phyloP scores from a whole-genome alignment of 2,329 filamentous ascomycete species.

The Xylariaceae sp. region DNA sequence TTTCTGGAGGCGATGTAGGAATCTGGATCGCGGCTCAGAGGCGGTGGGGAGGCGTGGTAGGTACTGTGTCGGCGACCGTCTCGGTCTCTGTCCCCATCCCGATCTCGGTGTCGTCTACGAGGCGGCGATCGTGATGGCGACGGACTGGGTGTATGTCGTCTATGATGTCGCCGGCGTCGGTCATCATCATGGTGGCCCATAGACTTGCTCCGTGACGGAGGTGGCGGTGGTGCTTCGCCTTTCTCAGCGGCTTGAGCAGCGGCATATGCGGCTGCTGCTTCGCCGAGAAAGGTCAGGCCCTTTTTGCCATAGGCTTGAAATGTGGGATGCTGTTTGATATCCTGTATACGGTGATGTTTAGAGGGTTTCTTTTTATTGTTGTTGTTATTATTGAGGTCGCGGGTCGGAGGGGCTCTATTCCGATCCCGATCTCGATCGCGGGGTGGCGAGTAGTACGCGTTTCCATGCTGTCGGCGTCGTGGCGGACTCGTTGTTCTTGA shows the following conservation, averaged over 20 bases:
- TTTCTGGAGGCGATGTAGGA: slow-evolving; percentile 10
- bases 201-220: slow-evolving; percentile 14
- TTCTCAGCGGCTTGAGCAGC: slow-evolving; percentile 22
- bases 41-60: slow-evolving; percentile 16
- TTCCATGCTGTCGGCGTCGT: slow-evolving; percentile 18
- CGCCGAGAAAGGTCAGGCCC: slow-evolving; percentile 25
- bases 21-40: slow-evolving; percentile 12
- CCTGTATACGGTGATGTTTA: slow-evolving; percentile 18
- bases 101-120: slow-evolving; percentile 14
- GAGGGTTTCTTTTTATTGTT: slow-evolving; percentile 8
- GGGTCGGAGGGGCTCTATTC: slow-evolving; percentile 14
- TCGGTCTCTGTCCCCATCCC: neutral
- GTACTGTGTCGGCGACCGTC: slow-evolving; percentile 3
- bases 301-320: slow-evolving; percentile 26
- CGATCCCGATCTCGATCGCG: slow-evolving; percentile 10
- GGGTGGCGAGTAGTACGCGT: slow-evolving; percentile 6
- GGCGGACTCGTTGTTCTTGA: slow-evolving; percentile 26
- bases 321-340: slow-evolving; percentile 22
- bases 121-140: slow-evolving; percentile 23
- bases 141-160: slow-evolving; percentile 20
- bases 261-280: slow-evolving; percentile 28
- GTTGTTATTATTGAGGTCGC: slow-evolving; percentile 7
- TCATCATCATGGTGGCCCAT: slow-evolving; percentile 17
- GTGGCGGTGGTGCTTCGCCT: neutral
- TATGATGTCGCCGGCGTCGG: slow-evolving; percentile 17